A percentile compares a stretch with the other conserved stretches of the same genome.
phyloP scores from a whole-genome alignment of 768 basidiomycete species.

The Mycena rebaudengoi region DNA sequence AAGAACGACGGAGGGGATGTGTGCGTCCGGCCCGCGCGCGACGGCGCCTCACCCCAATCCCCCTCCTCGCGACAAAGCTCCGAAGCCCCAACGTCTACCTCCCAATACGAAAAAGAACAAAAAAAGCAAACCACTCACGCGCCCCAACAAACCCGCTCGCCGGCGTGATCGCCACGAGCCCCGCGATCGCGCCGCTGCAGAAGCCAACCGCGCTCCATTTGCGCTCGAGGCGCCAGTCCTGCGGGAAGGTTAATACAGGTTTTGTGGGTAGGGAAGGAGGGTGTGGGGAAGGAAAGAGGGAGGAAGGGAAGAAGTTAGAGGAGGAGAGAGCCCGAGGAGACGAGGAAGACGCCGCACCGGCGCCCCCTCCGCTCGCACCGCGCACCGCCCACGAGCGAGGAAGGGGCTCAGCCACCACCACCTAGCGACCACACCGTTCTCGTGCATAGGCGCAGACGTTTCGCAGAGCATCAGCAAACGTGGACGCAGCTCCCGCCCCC shows the following conservation, averaged over 20 bases:
- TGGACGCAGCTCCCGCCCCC: no score
- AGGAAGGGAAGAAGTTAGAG: background rate
- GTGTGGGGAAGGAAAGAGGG: background rate
- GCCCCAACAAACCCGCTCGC: constrained; percentile 82
- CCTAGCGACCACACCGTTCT: no score
- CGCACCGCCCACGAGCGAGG: background rate
- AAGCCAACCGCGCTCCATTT: constrained; percentile 96
- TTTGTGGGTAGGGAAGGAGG: background rate
- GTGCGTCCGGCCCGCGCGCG: no score
- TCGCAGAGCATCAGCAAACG: no score
- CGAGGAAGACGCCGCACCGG: background rate
- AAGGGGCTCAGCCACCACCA: no score
- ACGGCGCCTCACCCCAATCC: no score
- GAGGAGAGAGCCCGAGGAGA: background rate
- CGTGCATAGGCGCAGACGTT: no score
- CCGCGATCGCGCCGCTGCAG: constrained; percentile 93
- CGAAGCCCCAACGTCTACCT: no score
- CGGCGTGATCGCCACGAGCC: constrained; percentile 89
- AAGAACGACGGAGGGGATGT: no score
- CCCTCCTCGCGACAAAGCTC: no score
- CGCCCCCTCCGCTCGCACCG: no score
- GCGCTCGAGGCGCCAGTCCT: constrained; percentile 91
- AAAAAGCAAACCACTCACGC: constrained; percentile 51
- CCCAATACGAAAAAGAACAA: no score
- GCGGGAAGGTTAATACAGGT: background rate